phyloP scores from a whole-genome alignment of 768 basidiomycete genomes.

The Leccinum longicurvipes region DNA sequence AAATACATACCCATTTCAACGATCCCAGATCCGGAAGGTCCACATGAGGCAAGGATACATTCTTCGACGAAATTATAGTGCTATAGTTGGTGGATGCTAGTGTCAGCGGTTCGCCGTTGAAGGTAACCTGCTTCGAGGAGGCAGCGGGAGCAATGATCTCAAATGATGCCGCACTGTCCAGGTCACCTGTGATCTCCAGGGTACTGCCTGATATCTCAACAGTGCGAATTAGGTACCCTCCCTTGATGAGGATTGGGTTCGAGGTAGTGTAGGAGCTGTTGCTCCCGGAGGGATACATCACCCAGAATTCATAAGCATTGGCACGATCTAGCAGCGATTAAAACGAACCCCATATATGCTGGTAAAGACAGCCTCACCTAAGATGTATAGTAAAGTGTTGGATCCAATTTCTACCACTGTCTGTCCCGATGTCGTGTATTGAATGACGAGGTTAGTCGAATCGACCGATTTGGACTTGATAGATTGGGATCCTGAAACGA shows the following conservation, averaged over 20 bases:
- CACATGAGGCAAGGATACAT: constrained; percentile 10
- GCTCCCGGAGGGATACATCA: constrained; percentile 38
- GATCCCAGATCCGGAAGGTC: constrained; percentile 19
- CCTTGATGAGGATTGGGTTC: constrained; percentile 46
- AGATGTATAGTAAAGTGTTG: constrained; percentile 40
- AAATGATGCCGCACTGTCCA: constrained; percentile 41
- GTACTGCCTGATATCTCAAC: constrained; percentile 34
- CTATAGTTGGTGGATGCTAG: constrained; percentile 40
- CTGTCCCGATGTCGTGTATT: constrained; percentile 46
- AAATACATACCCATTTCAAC: constrained; percentile 16
- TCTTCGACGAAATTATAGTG: constrained; percentile 31
- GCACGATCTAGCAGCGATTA: constrained; percentile 37
- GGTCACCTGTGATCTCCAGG: constrained; percentile 43
- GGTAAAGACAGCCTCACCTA: constrained; percentile 32
- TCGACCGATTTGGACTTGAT: constrained; percentile 37
- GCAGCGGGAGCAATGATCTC: constrained; percentile 47
- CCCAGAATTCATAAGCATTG: constrained; percentile 52
- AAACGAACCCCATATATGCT: neutral
- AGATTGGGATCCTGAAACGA: constrained; percentile 24
- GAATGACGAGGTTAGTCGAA: constrained; percentile 37
- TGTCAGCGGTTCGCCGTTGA: constrained; percentile 38
- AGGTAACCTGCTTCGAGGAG: constrained; percentile 38
- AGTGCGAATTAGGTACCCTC: constrained; percentile 46
- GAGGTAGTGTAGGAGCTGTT: constrained; percentile 33
- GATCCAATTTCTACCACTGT: constrained; percentile 43